Conservation (phyloP, 108 stramenopile genomes). For the Conticribra guillardii region DNA sequence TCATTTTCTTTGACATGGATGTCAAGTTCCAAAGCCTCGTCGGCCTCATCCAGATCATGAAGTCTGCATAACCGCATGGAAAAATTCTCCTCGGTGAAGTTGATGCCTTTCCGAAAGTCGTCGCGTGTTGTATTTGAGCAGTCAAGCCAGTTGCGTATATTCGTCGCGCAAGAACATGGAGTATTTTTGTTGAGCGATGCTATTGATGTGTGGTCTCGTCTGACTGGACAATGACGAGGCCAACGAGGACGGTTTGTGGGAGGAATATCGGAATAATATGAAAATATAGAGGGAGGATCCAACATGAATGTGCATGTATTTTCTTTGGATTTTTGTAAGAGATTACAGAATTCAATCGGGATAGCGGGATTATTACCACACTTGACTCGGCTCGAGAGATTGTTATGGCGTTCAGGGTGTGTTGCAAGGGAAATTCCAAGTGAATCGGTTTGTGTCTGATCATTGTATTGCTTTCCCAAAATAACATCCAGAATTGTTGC, state of each 20-base stretch:
- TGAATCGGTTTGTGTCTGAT: not conserved
- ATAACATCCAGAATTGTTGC: conserved; percentile 36
- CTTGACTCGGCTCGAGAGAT: not conserved
- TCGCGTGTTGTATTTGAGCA: conserved; percentile 15
- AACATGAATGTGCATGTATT: conserved; percentile 13
- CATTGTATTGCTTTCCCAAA: not conserved
- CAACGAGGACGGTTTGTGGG: conserved; percentile 29
- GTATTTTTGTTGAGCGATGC: not conserved
- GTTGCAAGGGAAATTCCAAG: conserved; percentile 9
- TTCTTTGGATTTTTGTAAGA: not conserved
- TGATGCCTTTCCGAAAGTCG: conserved; percentile 2
- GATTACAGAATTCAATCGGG: conserved; percentile 17
- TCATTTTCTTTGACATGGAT: conserved; percentile 24
- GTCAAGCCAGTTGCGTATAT: conserved; percentile 11
- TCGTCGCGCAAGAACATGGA: conserved; percentile 17
- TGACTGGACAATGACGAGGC: conserved; percentile 11
- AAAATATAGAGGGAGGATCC: conserved; percentile 52
- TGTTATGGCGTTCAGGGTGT: conserved; percentile 1
- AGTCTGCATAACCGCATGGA: conserved; percentile 4
- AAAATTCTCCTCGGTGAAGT: not conserved
- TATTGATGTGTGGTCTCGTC: not conserved
- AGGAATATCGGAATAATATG: conserved; percentile 67
- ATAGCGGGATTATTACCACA: conserved; percentile 8
- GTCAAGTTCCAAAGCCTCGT: conserved; percentile 35
- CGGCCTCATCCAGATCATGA: conserved; percentile 24